Conservation (phyloP, 2,329 filamentous ascomycete species). For the Colletotrichum sp. region DNA sequence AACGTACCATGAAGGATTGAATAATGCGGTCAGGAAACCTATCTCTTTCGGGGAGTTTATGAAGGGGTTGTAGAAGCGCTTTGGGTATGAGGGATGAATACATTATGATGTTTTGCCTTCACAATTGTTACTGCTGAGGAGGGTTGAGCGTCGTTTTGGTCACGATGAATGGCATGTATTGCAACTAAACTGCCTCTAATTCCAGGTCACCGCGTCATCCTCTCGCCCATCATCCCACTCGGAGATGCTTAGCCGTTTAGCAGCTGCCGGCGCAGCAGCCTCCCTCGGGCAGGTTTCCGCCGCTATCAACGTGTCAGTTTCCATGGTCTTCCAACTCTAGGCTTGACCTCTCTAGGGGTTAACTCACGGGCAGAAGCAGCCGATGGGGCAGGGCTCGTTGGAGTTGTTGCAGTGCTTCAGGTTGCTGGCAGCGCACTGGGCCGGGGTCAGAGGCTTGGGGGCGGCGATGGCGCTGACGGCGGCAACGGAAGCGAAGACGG, state of each 20-base stretch:
- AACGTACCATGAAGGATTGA: conserved; percentile 87
- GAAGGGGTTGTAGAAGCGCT: conserved; percentile 56
- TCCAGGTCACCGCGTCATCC: neutral
- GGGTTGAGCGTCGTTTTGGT: neutral
- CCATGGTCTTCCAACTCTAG: neutral
- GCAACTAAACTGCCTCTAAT: neutral
- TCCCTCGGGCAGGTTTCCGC: neutral
- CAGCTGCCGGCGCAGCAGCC: neutral
- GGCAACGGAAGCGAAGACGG: neutral
- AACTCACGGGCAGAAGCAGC: conserved; percentile 1
- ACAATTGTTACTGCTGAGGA: neutral
- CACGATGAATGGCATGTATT: neutral
- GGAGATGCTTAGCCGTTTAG: neutral
- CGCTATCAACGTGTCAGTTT: neutral
- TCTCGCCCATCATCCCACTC: neutral
- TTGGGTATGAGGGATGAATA: neutral
- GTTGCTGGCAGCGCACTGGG: neutral
- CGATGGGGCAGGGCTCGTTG: neutral
- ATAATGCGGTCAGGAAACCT: conserved; percentile 90
- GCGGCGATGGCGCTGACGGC: neutral
- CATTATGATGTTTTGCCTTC: neutral
- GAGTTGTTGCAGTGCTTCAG: neutral
- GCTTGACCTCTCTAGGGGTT: neutral
- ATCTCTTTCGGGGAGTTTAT: conserved; percentile 82
- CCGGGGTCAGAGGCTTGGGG: neutral